phyloP scores from a whole-genome alignment of 371 early-diverging fungal species.

The Actinomucor elegans region DNA sequence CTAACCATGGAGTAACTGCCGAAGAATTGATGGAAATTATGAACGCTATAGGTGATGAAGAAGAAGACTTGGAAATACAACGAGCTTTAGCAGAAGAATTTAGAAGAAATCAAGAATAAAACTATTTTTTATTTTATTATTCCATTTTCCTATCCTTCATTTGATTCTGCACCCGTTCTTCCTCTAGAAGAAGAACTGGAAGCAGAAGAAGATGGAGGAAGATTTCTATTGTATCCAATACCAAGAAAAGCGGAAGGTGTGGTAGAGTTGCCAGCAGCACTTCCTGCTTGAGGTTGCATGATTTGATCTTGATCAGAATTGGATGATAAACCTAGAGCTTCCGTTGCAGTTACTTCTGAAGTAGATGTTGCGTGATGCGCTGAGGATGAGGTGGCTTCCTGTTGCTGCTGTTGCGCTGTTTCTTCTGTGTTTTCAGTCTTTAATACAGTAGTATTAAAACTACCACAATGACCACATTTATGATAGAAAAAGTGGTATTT shows the following conservation, averaged over 20 bases:
- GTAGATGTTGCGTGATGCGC: background rate
- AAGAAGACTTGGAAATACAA: conserved; percentile 34
- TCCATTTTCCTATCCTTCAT: conserved; percentile 12
- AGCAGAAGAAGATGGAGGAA: conserved; percentile 8
- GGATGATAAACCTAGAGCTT: conserved; percentile 11
- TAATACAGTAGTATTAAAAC: conserved; percentile 91
- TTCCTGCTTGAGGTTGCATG: conserved; percentile 15
- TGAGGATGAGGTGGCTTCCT: background rate
- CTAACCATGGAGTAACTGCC: background rate
- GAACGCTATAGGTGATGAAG: conserved; percentile 24
- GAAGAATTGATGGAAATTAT: conserved; percentile 21
- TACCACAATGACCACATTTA: conserved; percentile 84
- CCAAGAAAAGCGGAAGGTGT: conserved; percentile 2
- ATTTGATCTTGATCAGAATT: conserved; percentile 24
- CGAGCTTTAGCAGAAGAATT: conserved; percentile 27
- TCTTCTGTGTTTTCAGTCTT: conserved; percentile 52
- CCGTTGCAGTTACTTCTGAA: background rate
- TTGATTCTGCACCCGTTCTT: conserved; percentile 17
- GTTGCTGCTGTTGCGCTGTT: conserved; percentile 1
- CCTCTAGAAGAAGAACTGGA: conserved; percentile 9
- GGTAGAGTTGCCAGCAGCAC: conserved; percentile 8
- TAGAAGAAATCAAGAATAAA: conserved; percentile 13
- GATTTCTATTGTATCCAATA: conserved; percentile 2
- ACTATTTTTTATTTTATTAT: too few species aligned
- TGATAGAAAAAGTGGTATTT: conserved; percentile 95